Evolutionary conservation across 2,329 filamentous ascomycete genomes (phyloP), one percentile per base, ranked within the genome.

Genomic region (Parastagonospora avenae): DNA sequence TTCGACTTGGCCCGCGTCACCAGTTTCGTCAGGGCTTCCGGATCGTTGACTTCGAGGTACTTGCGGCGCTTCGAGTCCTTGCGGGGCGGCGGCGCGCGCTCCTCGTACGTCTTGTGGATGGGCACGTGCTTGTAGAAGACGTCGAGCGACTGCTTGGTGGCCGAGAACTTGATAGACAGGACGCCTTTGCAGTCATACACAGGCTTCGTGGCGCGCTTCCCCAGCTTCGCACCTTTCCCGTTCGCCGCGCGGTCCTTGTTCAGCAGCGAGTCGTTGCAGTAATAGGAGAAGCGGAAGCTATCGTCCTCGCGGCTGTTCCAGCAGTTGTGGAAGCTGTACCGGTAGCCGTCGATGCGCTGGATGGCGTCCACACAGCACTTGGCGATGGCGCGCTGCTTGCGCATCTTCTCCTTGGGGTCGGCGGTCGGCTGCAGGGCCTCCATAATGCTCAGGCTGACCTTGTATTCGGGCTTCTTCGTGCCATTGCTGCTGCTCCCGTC

Each of bases 221-320:
- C 72, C 45, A 69, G 52, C 52, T 73, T 73, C 4, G 69, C 66
- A 19, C 71, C 71, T 46, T 75, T 75, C 29, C 73, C 72, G 51
- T 80, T 79, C 7, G 77, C 77, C 38, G 76, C 76, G 40, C 77
- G 71, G 59, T 79, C 77, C 57, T 80, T 80, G 62, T 80, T 80
- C 62, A 79, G 74, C 63, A 79, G 69, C 59, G 75, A 78, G 66
- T 80, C 77, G 60, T 79, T 78, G 64, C 77, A 80, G 55, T 78
- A 78, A 66, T 79, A 79, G 28, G 75, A 77, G 66, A 77, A 79
- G 54, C 77, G 72, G 55, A 73, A 75, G 59, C 71, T 73, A 42
- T 78, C 76, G 51, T 79, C 75, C 51, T 77, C 76, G 32, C 78
- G 65, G 55, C 76, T 77, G 41, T 73, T 73, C 77, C 77, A 79